Conservation (phyloP, 1,139 yeast genomes). For the Geotrichum bryndzae region DNA sequence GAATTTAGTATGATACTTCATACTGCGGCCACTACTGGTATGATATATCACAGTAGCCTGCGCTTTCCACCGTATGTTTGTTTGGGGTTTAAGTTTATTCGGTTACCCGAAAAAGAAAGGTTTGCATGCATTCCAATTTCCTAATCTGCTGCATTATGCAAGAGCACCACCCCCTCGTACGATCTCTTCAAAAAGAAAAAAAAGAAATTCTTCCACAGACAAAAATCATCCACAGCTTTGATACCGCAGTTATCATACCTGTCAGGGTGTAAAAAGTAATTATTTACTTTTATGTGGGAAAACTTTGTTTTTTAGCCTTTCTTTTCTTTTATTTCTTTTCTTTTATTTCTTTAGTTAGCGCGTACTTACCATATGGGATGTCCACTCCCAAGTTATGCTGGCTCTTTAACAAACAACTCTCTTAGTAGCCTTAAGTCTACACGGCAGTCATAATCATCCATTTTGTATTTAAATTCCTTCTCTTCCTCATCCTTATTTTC, state of each 20-base stretch:
- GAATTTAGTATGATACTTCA: not conserved
- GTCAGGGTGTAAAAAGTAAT: not conserved
- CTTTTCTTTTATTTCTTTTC: not conserved
- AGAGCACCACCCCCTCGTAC: not conserved
- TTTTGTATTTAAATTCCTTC: not conserved
- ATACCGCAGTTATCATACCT: not conserved
- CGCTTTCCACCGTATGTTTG: not conserved
- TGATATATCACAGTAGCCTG: not conserved
- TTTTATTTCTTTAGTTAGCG: not conserved
- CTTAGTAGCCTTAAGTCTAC: not conserved
- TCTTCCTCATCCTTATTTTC: not conserved
- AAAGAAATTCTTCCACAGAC: no score
- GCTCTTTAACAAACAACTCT: not conserved
- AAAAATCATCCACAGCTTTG: not conserved
- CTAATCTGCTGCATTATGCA: not conserved
- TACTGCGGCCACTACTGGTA: not conserved
- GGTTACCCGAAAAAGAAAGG: not conserved
- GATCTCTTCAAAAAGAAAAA: not conserved
- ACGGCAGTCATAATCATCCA: not conserved
- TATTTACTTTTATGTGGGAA: no score
- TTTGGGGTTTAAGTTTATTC: not conserved
- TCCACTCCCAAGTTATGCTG: not conserved
- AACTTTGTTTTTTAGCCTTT: no score
- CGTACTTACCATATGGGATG: not conserved
- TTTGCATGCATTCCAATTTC: no score